These are phyloP conservation scores for Furculomyces boomerangus DNA, from an alignment of 371 early-diverging fungal genomes.

Conservation along the genomic window DNA sequence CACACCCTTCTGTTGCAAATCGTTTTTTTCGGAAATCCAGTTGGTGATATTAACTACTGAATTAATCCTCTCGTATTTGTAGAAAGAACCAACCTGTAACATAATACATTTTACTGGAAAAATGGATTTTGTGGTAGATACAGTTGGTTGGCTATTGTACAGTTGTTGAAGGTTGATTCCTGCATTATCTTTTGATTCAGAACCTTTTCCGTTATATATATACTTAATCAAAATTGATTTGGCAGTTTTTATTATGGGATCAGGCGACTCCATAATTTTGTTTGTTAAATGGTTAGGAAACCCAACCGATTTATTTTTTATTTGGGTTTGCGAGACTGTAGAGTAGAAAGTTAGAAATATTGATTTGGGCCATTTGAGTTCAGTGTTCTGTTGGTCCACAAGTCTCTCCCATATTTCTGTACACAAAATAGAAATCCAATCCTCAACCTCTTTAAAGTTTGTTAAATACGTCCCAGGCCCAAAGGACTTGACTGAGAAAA, in stretches of 20 bases:
- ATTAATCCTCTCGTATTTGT: no score
- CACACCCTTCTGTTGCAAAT: no score
- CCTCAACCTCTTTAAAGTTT: constrained; percentile 15
- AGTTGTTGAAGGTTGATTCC: no score
- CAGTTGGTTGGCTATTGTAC: no score
- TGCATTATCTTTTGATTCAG: no score
- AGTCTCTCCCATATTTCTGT: constrained; percentile 31
- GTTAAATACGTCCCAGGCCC: constrained; percentile 16
- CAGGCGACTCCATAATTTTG: not conserved
- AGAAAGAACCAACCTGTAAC: not conserved
- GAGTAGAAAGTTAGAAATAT: constrained; percentile 2
- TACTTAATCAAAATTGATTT: no score
- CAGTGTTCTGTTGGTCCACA: constrained; percentile 23
- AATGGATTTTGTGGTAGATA: no score
- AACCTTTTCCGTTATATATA: no score
- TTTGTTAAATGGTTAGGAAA: not conserved
- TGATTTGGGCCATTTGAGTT: constrained; percentile 28
- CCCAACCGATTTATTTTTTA: not conserved
- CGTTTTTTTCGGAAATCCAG: no score
- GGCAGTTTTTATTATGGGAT: not conserved
- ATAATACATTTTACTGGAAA: not conserved
- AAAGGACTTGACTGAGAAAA: constrained; percentile 37
- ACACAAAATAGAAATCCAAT: constrained; percentile 38
- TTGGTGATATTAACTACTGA: no score
- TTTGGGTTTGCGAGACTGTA: no score